A percentile compares a stretch with the other conserved stretches of the same genome.
Evolutionary conservation across 2,329 filamentous ascomycete genomes (phyloP).

Genomic region (Cladophialophora psammophila): DNA sequence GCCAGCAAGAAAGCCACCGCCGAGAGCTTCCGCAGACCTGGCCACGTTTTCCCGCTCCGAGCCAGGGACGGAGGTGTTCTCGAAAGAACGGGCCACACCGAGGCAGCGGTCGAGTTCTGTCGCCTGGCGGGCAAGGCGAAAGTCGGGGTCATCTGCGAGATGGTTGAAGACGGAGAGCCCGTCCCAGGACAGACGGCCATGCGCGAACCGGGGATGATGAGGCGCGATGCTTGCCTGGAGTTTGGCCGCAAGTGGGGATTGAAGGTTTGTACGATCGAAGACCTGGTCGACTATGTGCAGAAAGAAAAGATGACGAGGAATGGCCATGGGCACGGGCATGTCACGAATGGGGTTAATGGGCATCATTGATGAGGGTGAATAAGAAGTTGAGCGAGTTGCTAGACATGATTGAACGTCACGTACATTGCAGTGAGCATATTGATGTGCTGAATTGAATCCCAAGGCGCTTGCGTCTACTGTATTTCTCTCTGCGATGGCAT

Average conservation of each 20-base stretch:
- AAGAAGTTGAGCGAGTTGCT: background rate
- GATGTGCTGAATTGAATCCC: background rate
- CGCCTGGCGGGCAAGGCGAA: constrained; percentile 76
- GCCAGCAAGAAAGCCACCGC: constrained; percentile 69
- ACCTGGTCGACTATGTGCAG: constrained; percentile 80
- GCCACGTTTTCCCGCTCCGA: constrained; percentile 87
- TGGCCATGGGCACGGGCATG: constrained; percentile 14
- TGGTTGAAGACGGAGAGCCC: constrained; percentile 81
- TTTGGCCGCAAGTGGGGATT: constrained; percentile 91
- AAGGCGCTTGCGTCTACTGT: background rate
- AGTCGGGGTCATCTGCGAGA: constrained; percentile 86
- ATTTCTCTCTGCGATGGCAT: background rate
- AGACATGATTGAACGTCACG: background rate
- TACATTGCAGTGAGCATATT: background rate
- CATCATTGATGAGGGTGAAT: constrained; percentile 6
- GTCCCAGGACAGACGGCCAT: constrained; percentile 68
- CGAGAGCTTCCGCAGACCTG: constrained; percentile 77
- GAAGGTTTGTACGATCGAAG: constrained; percentile 94
- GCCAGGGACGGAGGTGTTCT: constrained; percentile 81
- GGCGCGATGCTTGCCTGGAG: constrained; percentile 82
- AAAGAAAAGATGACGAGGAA: constrained; percentile 66
- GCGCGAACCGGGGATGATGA: constrained; percentile 80
- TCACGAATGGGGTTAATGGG: constrained; percentile 23
- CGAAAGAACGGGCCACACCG: constrained; percentile 83
- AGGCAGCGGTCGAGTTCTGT: constrained; percentile 92